Percentiles rank a stretch among this genome's conserved stretches.
Conservation (phyloP, 805 yeast species). For the Sugiyamaella smithiae region DNA sequence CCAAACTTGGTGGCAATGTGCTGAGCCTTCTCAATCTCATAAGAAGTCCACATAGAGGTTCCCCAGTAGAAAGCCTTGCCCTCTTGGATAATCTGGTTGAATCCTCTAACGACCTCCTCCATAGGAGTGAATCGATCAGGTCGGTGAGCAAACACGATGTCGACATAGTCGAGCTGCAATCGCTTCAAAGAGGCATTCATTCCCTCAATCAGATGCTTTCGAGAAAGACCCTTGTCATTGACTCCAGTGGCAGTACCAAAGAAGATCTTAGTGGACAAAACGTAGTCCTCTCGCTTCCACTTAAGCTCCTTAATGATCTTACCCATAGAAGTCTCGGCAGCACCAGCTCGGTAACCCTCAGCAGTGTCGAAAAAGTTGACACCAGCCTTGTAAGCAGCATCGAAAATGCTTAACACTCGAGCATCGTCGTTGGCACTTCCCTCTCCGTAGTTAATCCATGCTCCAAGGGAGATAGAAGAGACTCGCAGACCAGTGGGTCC, state of each 20-base stretch:
- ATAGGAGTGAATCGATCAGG: slow-evolving; percentile 30
- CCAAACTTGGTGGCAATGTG: slow-evolving; percentile 31
- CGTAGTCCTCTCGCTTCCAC: slow-evolving; percentile 32
- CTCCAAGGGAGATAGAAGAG: slow-evolving; percentile 31
- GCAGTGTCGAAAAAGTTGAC: slow-evolving; percentile 34
- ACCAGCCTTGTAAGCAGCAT: slow-evolving; percentile 31
- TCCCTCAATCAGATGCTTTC: slow-evolving; percentile 33
- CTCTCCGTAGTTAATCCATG: slow-evolving; percentile 31
- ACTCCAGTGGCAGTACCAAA: slow-evolving; percentile 29
- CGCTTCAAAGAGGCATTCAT: slow-evolving; percentile 28
- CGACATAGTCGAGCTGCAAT: slow-evolving; percentile 32
- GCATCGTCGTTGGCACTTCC: slow-evolving; percentile 25
- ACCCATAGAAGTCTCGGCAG: slow-evolving; percentile 31
- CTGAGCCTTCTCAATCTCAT: slow-evolving; percentile 33
- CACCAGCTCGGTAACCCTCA: slow-evolving; percentile 29
- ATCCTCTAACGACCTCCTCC: slow-evolving; percentile 33
- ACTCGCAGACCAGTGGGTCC: slow-evolving; percentile 33
- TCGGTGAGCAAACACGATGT: slow-evolving; percentile 32
- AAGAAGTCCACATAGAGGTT: slow-evolving; percentile 33
- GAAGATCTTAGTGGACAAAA: slow-evolving; percentile 32
- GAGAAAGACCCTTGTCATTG: slow-evolving; percentile 29
- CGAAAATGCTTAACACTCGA: slow-evolving; percentile 26
- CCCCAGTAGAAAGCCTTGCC: slow-evolving; percentile 35
- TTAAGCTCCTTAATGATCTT: slow-evolving; percentile 28
- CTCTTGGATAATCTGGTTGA: slow-evolving; percentile 29